Evolutionary conservation across 2,329 filamentous ascomycete species (phyloP).

Genomic region (Didymella pinodella): DNA sequence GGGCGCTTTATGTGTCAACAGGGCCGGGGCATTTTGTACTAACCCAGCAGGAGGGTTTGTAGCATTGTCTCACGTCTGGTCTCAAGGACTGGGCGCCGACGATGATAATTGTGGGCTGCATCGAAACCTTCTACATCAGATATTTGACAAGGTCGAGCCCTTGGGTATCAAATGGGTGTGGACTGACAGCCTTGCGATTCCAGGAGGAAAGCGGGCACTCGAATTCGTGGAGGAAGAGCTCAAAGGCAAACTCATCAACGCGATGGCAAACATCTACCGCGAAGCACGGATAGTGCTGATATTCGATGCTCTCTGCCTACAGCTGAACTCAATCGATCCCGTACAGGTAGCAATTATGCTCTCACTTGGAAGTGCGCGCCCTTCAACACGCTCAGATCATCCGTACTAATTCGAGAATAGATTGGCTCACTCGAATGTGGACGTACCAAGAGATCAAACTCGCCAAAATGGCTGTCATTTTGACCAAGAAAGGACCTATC

Average conservation of each 20-base stretch:
- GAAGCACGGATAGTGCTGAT: background rate
- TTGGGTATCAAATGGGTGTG: slow-evolving; percentile 1
- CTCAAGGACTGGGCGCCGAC: background rate
- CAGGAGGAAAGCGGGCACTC: background rate
- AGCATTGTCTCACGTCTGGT: background rate
- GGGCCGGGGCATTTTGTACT: background rate
- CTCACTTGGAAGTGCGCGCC: background rate
- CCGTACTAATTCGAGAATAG: background rate
- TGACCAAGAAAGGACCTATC: background rate
- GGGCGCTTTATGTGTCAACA: background rate
- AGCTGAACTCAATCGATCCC: background rate
- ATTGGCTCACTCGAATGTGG: slow-evolving; percentile 2
- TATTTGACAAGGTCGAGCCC: background rate
- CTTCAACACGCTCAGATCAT: background rate
- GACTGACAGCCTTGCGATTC: background rate
- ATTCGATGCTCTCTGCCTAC: background rate
- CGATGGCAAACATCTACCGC: background rate
- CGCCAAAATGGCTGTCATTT: background rate
- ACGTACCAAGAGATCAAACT: slow-evolving; percentile 1
- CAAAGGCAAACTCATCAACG: background rate
- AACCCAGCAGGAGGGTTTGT: background rate
- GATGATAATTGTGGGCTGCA: background rate
- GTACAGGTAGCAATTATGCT: background rate
- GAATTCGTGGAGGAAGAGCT: background rate
- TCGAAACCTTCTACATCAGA: background rate